These are phyloP conservation scores for Cercospora zeina DNA, from an alignment of 2,329 filamentous ascomycete genomes.

Conservation along the genomic window DNA sequence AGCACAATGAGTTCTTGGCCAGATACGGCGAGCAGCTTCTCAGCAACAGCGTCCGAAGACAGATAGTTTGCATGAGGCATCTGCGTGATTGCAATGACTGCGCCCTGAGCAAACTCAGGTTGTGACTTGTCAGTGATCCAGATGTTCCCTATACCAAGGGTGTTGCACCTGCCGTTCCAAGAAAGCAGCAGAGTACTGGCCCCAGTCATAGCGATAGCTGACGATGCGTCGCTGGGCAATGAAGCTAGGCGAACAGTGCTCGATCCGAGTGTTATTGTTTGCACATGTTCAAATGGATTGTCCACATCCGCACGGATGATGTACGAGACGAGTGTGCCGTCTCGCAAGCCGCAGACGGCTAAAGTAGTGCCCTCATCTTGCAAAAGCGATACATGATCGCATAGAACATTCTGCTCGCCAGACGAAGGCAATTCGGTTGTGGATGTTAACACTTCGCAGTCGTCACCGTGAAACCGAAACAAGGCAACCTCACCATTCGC, in stretches of 20 bases:
- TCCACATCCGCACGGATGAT: constrained; percentile 16
- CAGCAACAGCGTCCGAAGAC: constrained; percentile 28
- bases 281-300: constrained; percentile 14
- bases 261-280: constrained; percentile 28
- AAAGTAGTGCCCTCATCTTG: constrained; percentile 16
- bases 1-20: constrained; percentile 31
- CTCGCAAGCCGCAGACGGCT: constrained; percentile 36
- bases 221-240: constrained; percentile 16
- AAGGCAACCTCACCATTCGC: constrained; percentile 21
- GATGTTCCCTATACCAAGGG: constrained; percentile 31
- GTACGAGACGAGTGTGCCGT: constrained; percentile 33
- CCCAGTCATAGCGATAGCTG: constrained; percentile 34
- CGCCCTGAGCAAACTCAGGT: constrained; percentile 33
- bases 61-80: constrained; percentile 30
- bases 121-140: constrained; percentile 36
- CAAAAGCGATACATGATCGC: constrained; percentile 34
- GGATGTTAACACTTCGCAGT: constrained; percentile 8
- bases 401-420: constrained; percentile 21
- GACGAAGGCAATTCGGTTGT: constrained; percentile 11
- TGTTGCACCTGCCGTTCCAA: constrained; percentile 26
- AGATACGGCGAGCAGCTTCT: constrained; percentile 32
- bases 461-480: constrained; percentile 12
- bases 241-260: constrained; percentile 34
- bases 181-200: constrained; percentile 32
- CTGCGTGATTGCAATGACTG: constrained; percentile 29